Conservation (phyloP, 352 stramenopile genomes). For the Globisporangium middletonii region DNA sequence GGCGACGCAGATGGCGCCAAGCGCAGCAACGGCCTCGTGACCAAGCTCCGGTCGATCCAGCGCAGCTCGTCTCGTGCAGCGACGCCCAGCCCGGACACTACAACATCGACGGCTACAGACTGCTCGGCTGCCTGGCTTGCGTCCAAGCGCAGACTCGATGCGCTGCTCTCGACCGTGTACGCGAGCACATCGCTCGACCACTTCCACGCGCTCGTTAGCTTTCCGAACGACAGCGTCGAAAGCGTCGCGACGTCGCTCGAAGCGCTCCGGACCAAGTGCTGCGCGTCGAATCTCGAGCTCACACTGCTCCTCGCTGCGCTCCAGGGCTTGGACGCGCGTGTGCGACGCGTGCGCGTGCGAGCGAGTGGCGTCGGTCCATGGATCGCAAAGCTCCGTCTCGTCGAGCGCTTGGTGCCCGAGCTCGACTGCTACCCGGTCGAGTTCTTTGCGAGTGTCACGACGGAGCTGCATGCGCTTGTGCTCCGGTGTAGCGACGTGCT, state of each 20-base stretch:
- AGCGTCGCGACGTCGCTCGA: slow-evolving; percentile 19
- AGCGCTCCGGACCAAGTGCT: slow-evolving; percentile 15
- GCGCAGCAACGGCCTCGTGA: background rate
- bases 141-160: slow-evolving; percentile 12
- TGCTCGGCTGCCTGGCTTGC: slow-evolving; percentile 11
- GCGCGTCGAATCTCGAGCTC: slow-evolving; percentile 42
- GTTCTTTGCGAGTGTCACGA: slow-evolving; percentile 16
- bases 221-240: slow-evolving; percentile 1
- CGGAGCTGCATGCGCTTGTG: slow-evolving; percentile 10
- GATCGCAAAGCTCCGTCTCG: slow-evolving; percentile 16
- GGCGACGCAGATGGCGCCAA: background rate
- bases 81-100: background rate
- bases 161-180: slow-evolving; percentile 22
- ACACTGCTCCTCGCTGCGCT: slow-evolving; percentile 42
- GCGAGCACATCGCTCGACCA: slow-evolving; percentile 1
- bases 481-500: slow-evolving; percentile 4
- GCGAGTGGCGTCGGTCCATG: slow-evolving; percentile 15
- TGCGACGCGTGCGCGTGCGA: slow-evolving; percentile 14
- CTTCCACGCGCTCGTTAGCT: slow-evolving; percentile 10
- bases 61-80: background rate
- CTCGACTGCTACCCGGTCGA: slow-evolving; percentile 36
- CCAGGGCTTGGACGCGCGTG: slow-evolving; percentile 14
- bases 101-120: background rate
- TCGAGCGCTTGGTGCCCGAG: slow-evolving; percentile 37
- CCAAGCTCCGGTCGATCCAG: slow-evolving; percentile 7